phyloP scores from a whole-genome alignment of 805 yeast species.

The Ogataea siamensis region DNA sequence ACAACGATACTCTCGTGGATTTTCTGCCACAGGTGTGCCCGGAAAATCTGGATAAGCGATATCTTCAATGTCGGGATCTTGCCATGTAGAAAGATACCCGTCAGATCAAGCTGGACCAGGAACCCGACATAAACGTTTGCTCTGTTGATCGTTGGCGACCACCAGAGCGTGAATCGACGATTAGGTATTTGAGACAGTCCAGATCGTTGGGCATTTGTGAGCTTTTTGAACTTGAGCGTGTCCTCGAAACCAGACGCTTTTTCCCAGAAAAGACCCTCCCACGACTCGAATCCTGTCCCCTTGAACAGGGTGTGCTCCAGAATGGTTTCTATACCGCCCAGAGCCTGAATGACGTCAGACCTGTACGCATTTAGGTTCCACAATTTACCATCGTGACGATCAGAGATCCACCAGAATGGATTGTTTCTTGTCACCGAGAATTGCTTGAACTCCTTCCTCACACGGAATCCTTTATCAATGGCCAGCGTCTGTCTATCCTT shows the following conservation, averaged over 20 bases:
- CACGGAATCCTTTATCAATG: constrained; percentile 89
- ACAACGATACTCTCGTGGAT: constrained; percentile 94
- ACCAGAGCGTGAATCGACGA: constrained; percentile 96
- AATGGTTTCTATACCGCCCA: constrained; percentile 96
- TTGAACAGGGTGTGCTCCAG: constrained; percentile 91
- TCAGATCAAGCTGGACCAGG: constrained; percentile 89
- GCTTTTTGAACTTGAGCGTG: constrained; percentile 86
- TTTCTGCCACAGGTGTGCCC: constrained; percentile 99
- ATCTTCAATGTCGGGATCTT: constrained; percentile 96
- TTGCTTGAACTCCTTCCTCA: constrained; percentile 75
- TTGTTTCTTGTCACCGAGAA: constrained; percentile 69
- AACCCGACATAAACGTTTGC: constrained; percentile 98
- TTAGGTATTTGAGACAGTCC: constrained; percentile 98
- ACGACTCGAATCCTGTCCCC: constrained; percentile 95
- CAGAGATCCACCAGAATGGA: constrained; percentile 96
- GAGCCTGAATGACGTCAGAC: constrained; percentile 93
- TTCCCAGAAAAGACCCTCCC: constrained; percentile 99
- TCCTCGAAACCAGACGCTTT: constrained; percentile 97
- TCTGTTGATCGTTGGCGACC: constrained; percentile 98
- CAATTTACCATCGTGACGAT: constrained; percentile 90
- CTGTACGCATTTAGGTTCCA: constrained; percentile 94
- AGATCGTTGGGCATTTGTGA: constrained; percentile 96
- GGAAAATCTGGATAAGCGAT: constrained; percentile 89
- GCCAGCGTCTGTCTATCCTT: constrained; percentile 93
- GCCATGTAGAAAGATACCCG: constrained; percentile 96